These are phyloP conservation scores for Calonectria henricotiae DNA, from an alignment of 2,329 filamentous ascomycete species.

Conservation along the genomic window DNA sequence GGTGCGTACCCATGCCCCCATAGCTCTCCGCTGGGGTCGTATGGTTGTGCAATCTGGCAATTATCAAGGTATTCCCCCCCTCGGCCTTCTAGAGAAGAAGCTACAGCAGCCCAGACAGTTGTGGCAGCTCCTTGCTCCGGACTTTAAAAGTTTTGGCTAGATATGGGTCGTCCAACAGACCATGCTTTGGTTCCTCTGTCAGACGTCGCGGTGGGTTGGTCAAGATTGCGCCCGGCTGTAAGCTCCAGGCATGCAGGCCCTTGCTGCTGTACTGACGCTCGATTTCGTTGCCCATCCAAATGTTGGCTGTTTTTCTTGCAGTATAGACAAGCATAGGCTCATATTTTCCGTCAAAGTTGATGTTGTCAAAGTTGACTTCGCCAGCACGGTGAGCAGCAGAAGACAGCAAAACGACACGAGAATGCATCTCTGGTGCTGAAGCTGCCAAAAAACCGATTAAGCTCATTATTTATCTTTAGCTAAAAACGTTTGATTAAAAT, in stretches of 20 bases:
- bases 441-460: constrained; percentile 51
- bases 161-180: background rate
- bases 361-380: constrained; percentile 38
- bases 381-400: constrained; percentile 43
- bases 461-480: no score
- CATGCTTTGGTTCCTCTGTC: constrained; percentile 1
- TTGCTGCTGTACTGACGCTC: constrained; percentile 65
- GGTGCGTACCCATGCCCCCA: constrained; percentile 2
- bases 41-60: constrained; percentile 15
- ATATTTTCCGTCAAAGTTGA: constrained; percentile 36
- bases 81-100: constrained; percentile 60
- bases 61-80: constrained; percentile 64
- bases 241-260: constrained; percentile 61
- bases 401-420: constrained; percentile 58
- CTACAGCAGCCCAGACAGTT: constrained; percentile 62
- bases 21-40: background rate
- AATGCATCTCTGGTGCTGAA: constrained; percentile 44
- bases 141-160: constrained; percentile 17
- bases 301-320: constrained; percentile 68
- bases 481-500: no score
- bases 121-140: constrained; percentile 66
- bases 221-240: constrained; percentile 61
- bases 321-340: constrained; percentile 61
- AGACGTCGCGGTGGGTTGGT: constrained; percentile 21
- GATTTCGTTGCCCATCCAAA: constrained; percentile 68